These are phyloP conservation scores for Erigeron canadensis DNA, from an alignment of 129 eudicot species.

Conservation along the genomic window DNA sequence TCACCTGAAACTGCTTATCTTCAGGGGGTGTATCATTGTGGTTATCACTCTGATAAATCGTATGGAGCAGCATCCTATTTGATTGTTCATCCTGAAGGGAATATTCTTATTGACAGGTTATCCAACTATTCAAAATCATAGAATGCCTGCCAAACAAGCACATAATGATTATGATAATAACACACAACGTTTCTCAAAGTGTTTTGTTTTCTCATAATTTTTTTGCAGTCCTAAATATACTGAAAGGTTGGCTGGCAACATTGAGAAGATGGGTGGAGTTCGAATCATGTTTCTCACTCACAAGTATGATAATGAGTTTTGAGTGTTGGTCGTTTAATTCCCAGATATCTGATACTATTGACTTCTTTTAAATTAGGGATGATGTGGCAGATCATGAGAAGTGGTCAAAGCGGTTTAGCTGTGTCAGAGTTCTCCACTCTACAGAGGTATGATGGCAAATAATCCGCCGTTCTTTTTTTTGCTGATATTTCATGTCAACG, in stretches of 20 bases:
- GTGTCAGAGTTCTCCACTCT: constrained; percentile 62
- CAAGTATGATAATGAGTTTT: constrained; percentile 41
- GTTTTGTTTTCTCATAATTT: constrained; percentile 11
- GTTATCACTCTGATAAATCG: constrained; percentile 74
- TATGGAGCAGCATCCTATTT: constrained; percentile 77
- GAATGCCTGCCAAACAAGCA: not conserved
- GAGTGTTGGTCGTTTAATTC: not conserved
- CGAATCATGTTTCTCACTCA: constrained; percentile 84
- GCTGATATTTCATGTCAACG: not conserved
- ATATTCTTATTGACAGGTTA: constrained; percentile 75
- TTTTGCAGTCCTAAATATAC: constrained; percentile 69
- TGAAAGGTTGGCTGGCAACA: constrained; percentile 46
- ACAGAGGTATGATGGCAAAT: constrained; percentile 37
- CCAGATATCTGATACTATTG: not conserved
- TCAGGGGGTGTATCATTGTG: constrained; percentile 80
- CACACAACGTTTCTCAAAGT: not conserved
- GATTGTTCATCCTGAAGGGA: constrained; percentile 67
- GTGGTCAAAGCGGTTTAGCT: constrained; percentile 58
- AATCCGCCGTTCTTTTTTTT: not conserved
- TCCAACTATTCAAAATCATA: not conserved
- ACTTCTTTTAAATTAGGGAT: constrained; percentile 51
- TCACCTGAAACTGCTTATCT: constrained; percentile 10
- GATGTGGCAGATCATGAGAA: constrained; percentile 76
- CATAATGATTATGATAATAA: not conserved
- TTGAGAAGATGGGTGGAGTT: constrained; percentile 70